Evolutionary conservation across 2,329 filamentous ascomycete genomes (phyloP).

Genomic region (Aspergillus carbonarius): DNA sequence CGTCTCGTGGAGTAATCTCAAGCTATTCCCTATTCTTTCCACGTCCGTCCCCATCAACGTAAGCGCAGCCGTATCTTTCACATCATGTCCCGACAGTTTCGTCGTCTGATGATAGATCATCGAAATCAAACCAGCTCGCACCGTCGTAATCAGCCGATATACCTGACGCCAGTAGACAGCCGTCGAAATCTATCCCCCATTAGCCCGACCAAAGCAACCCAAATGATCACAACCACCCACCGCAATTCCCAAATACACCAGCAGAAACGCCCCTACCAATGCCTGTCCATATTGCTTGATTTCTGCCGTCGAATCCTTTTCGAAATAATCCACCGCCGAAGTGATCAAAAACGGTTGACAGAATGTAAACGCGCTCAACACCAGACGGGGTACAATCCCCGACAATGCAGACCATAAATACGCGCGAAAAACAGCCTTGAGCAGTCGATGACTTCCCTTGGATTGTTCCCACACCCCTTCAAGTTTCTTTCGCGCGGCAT

Average conservation of each 20-base stretch:
- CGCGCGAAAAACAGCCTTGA: background rate
- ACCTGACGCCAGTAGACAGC: slow-evolving; percentile 26
- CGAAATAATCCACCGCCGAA: slow-evolving; percentile 18
- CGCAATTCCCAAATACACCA: slow-evolving; percentile 34
- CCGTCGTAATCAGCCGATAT: slow-evolving; percentile 28
- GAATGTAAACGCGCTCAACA: slow-evolving; percentile 22
- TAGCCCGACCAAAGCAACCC: background rate
- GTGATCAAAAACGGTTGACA: slow-evolving; percentile 33
- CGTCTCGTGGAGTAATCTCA: slow-evolving; percentile 29
- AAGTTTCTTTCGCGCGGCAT: background rate
- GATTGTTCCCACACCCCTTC: background rate
- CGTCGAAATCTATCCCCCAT: slow-evolving; percentile 20
- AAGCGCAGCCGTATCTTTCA: slow-evolving; percentile 39
- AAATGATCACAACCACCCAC: slow-evolving; percentile 11
- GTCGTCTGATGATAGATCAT: slow-evolving; percentile 50
- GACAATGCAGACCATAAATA: background rate
- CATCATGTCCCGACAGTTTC: slow-evolving; percentile 26
- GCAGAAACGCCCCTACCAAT: slow-evolving; percentile 31
- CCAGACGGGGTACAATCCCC: slow-evolving; percentile 22
- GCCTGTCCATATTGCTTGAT: slow-evolving; percentile 25
- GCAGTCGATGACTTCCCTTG: background rate
- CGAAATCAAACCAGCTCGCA: slow-evolving; percentile 35
- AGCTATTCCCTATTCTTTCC: slow-evolving; percentile 28
- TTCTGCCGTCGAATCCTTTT: slow-evolving; percentile 7
- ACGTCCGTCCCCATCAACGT: slow-evolving; percentile 51